Conservation (phyloP, 2,329 filamentous ascomycete genomes). For the Fusarium sp. region DNA sequence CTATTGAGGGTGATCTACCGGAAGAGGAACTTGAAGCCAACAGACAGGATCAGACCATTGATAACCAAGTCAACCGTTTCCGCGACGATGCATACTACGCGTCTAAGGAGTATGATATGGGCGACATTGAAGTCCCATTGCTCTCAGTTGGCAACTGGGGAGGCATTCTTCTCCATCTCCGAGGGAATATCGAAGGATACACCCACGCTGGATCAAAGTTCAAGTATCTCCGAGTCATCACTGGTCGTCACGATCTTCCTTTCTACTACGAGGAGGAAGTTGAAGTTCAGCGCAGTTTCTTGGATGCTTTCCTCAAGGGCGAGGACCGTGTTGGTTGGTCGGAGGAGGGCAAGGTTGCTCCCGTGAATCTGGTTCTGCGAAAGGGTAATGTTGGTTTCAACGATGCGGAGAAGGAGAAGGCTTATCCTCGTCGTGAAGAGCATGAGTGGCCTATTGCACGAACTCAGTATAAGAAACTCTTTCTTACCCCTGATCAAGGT, state of each 20-base stretch:
- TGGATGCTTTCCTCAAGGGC: constrained; percentile 77
- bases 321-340: constrained; percentile 73
- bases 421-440: constrained; percentile 66
- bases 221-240: constrained; percentile 77
- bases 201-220: constrained; percentile 70
- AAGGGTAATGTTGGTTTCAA: constrained; percentile 77
- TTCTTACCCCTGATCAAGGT: constrained; percentile 61
- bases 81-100: constrained; percentile 73
- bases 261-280: constrained; percentile 79
- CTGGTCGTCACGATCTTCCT: constrained; percentile 76
- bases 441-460: constrained; percentile 74
- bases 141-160: constrained; percentile 78
- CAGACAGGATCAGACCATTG: constrained; percentile 58
- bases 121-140: constrained; percentile 74
- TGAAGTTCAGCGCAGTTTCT: constrained; percentile 73
- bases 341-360: constrained; percentile 64
- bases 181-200: constrained; percentile 76
- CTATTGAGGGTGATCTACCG: constrained; percentile 68
- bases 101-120: constrained; percentile 72
- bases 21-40: constrained; percentile 63
- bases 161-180: constrained; percentile 74
- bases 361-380: constrained; percentile 70
- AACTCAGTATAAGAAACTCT: constrained; percentile 72
- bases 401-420: constrained; percentile 68
- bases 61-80: constrained; percentile 63